phyloP scores from a whole-genome alignment of 805 yeast species.

The Saccharomycopsis javanensis region DNA sequence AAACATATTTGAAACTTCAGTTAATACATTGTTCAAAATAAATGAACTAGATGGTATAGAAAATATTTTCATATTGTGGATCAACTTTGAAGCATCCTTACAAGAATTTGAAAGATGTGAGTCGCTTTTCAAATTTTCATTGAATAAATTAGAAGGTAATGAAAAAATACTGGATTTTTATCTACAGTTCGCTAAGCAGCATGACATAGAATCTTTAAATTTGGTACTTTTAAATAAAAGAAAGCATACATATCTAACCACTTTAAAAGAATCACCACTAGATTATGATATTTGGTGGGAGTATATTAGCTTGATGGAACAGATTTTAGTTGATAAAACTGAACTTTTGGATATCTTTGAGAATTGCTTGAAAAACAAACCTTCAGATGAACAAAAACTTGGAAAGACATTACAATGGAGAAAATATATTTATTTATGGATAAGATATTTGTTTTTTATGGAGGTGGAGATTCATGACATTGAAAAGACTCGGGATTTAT shows the following conservation, averaged over 20 bases:
- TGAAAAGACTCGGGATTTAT: constrained; percentile 40
- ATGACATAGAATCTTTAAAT: constrained; percentile 43
- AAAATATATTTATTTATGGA: constrained; percentile 62
- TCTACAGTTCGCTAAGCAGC: constrained; percentile 54
- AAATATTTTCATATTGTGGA: constrained; percentile 39
- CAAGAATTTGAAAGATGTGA: constrained; percentile 56
- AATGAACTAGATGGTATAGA: constrained; percentile 22
- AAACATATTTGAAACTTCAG: constrained; percentile 55
- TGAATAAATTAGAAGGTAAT: constrained; percentile 35
- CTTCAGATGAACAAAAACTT: constrained; percentile 22
- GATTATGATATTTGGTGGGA: constrained; percentile 85
- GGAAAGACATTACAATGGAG: constrained; percentile 45
- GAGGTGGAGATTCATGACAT: constrained; percentile 41
- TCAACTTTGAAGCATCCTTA: constrained; percentile 57
- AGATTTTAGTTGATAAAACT: constrained; percentile 23
- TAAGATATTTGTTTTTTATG: constrained; percentile 49
- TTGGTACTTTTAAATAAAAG: constrained; percentile 44
- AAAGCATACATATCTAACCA: constrained; percentile 42
- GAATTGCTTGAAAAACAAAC: constrained; percentile 34
- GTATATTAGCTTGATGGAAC: constrained; percentile 44
- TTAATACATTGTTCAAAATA: constrained; percentile 39
- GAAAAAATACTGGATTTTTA: constrained; percentile 32
- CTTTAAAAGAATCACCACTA: constrained; percentile 34
- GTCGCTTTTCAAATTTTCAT: constrained; percentile 44
- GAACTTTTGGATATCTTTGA: constrained; percentile 32